Evolutionary conservation across 2,329 filamentous ascomycete species (phyloP).

Genomic region (Diaporthe vexans): DNA sequence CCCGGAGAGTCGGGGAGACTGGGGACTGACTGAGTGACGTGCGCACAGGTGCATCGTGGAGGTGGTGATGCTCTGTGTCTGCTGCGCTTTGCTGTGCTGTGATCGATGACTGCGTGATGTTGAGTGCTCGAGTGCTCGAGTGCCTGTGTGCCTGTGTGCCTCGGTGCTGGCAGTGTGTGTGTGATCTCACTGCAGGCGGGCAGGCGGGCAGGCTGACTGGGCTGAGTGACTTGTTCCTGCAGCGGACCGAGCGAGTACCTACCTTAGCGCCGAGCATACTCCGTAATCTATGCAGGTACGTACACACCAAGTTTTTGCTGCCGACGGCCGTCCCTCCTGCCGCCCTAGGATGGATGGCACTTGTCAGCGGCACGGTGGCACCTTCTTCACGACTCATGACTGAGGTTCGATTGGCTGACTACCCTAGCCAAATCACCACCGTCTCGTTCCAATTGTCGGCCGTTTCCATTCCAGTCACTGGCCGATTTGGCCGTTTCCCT

Average conservation of each 20-base stretch:
- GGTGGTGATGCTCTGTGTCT: conserved; percentile 25
- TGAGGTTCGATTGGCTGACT: neutral
- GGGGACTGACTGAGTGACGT: conserved; percentile 14
- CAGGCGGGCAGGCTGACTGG: neutral
- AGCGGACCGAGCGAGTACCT: conserved; percentile 15
- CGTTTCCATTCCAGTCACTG: conserved; percentile 12
- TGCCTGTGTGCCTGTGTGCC: too few species aligned
- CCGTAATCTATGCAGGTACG: conserved; percentile 26
- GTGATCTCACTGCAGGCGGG: too few species aligned
- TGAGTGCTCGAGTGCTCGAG: neutral
- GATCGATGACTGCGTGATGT: conserved; percentile 2
- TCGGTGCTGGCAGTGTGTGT: neutral
- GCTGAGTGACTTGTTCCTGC: conserved; percentile 34
- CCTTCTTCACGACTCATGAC: conserved; percentile 4
- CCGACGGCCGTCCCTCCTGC: neutral
- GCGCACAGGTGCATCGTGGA: conserved; percentile 26
- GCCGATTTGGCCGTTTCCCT: neutral
- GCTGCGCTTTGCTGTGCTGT: neutral
- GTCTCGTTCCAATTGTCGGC: conserved; percentile 14
- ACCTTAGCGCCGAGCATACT: conserved; percentile 9
- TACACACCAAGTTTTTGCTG: neutral
- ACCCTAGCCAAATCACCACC: neutral
- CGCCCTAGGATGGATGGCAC: neutral
- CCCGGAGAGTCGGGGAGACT: too few species aligned
- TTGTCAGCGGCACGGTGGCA: conserved; percentile 1